Conservation (phyloP, 768 basidiomycete species). For the Mycena albidolilacea region DNA sequence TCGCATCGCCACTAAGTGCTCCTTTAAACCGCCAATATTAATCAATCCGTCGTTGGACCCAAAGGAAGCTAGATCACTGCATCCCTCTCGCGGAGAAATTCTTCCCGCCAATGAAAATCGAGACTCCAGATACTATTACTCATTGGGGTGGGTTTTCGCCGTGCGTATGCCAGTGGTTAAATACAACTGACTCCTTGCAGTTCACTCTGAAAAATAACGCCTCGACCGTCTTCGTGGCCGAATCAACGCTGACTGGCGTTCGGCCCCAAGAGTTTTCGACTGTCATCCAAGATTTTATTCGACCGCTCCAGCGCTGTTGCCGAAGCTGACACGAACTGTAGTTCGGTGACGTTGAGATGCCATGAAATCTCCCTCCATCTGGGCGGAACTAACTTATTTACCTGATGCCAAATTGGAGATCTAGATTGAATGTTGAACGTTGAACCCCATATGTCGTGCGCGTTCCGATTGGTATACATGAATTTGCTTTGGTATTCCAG, state of each 20-base stretch:
- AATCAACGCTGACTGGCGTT: neutral
- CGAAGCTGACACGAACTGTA: neutral
- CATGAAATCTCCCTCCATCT: too few species aligned
- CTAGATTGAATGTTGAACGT: too few species aligned
- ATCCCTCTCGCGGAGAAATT: slow-evolving; percentile 64
- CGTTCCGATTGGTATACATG: too few species aligned
- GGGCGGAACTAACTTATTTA: too few species aligned
- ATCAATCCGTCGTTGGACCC: slow-evolving; percentile 2
- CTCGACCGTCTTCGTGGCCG: neutral
- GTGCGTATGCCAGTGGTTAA: neutral
- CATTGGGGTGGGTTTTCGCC: slow-evolving; percentile 84
- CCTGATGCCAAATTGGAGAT: too few species aligned
- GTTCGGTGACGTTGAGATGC: neutral
- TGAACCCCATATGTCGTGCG: too few species aligned
- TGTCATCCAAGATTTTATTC: slow-evolving; percentile 31
- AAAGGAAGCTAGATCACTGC: slow-evolving; percentile 16
- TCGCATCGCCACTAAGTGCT: neutral
- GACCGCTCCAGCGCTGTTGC: slow-evolving; percentile 12
- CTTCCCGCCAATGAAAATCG: slow-evolving; percentile 79
- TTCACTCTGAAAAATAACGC: slow-evolving; percentile 82
- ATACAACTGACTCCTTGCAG: slow-evolving; percentile 51
- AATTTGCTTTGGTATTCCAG: too few species aligned
- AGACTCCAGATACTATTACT: slow-evolving; percentile 59
- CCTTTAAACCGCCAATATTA: too few species aligned
- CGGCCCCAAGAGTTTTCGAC: slow-evolving; percentile 32